Conservation (phyloP, 2,329 filamentous ascomycete species). For the Colletotrichum viniferum region DNA sequence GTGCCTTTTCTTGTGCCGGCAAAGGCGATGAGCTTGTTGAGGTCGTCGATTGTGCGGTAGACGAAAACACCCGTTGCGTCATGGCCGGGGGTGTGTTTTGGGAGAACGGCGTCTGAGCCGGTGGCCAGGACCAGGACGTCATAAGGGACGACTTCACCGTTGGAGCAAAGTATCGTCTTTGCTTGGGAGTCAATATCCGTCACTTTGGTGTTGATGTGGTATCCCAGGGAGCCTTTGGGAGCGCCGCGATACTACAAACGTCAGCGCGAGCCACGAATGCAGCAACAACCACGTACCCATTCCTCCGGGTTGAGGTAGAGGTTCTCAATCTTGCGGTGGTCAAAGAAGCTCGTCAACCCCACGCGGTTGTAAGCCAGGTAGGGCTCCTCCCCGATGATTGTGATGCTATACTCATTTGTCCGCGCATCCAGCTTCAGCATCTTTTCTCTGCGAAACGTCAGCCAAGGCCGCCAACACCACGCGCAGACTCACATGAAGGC, state of each 20-base stretch:
- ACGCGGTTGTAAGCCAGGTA: slow-evolving; percentile 92
- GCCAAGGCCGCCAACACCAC: neutral
- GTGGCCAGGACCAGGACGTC: slow-evolving; percentile 85
- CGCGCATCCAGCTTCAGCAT: slow-evolving; percentile 83
- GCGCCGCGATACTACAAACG: slow-evolving; percentile 67
- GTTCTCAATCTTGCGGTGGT: slow-evolving; percentile 83
- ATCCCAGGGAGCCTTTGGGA: slow-evolving; percentile 70
- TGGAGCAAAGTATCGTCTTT: slow-evolving; percentile 73
- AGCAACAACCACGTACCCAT: slow-evolving; percentile 64
- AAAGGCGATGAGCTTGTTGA: slow-evolving; percentile 78
- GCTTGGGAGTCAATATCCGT: slow-evolving; percentile 65
- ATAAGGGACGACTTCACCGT: slow-evolving; percentile 73
- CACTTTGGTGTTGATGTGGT: slow-evolving; percentile 76
- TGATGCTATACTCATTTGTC: slow-evolving; percentile 75
- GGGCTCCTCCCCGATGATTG: slow-evolving; percentile 86
- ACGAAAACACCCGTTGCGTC: slow-evolving; percentile 87
- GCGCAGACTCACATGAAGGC: slow-evolving; percentile 75
- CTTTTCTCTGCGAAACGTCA: slow-evolving; percentile 69
- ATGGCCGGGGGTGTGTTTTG: slow-evolving; percentile 72
- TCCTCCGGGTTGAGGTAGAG: slow-evolving; percentile 85
- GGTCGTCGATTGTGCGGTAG: slow-evolving; percentile 83
- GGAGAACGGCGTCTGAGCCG: slow-evolving; percentile 82
- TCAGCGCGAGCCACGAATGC: neutral
- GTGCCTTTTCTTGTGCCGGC: slow-evolving; percentile 69
- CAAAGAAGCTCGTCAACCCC: slow-evolving; percentile 86